Evolutionary conservation across 169 alveolate species (phyloP).

Genomic region (Babesia microti): DNA sequence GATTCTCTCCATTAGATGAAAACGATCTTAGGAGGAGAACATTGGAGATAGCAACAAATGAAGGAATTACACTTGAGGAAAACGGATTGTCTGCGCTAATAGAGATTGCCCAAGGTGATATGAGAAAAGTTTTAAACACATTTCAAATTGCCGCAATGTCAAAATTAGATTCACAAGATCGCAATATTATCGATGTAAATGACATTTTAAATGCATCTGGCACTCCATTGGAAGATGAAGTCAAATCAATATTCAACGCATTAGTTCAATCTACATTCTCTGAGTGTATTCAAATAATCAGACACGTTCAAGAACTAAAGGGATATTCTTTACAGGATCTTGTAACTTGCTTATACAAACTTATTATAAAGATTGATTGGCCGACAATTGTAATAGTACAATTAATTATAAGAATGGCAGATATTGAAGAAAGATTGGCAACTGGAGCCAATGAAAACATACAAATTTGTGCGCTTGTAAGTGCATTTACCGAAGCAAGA

Average conservation of each 20-base stretch:
- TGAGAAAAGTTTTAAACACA: constrained; percentile 92
- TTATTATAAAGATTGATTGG: constrained; percentile 58
- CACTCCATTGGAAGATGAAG: constrained; percentile 72
- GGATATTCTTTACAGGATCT: constrained; percentile 82
- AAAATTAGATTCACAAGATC: constrained; percentile 20
- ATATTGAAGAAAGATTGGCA: constrained; percentile 68
- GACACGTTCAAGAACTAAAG: constrained; percentile 50
- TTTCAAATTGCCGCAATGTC: constrained; percentile 79
- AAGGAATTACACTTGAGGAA: constrained; percentile 66
- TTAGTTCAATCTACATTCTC: constrained; percentile 60
- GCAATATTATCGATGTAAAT: constrained; percentile 57
- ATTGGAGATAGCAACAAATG: constrained; percentile 72
- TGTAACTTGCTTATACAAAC: constrained; percentile 66
- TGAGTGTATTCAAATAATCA: constrained; percentile 60
- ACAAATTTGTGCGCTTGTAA: constrained; percentile 64
- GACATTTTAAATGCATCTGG: constrained; percentile 77
- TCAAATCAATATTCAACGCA: constrained; percentile 54
- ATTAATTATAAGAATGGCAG: constrained; percentile 65
- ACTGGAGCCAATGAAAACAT: constrained; percentile 69
- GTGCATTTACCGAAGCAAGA: constrained; percentile 68
- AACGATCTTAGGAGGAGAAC: constrained; percentile 68
- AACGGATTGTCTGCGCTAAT: constrained; percentile 76
- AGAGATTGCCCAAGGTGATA: constrained; percentile 91
- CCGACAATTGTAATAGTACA: constrained; percentile 68
- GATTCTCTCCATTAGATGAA: constrained; percentile 78